Evolutionary conservation across 805 yeast species (phyloP).

Genomic region (Schwanniomyces pseudopolymorphus): DNA sequence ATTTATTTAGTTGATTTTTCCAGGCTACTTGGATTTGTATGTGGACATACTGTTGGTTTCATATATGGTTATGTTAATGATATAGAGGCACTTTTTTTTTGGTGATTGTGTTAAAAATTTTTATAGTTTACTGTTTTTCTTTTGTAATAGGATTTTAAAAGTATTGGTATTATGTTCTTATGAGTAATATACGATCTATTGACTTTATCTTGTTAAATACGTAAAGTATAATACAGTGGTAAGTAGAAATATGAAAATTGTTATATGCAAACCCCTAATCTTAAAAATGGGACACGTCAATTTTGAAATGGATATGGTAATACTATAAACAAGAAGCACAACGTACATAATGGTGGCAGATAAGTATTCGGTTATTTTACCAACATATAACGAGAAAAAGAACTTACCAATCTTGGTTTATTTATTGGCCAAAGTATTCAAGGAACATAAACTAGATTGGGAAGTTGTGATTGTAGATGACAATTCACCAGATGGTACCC

Average conservation of each 20-base stretch:
- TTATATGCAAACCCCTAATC: background rate
- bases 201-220: background rate
- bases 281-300: slow-evolving; percentile 2
- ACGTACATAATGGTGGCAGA: slow-evolving; percentile 12
- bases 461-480: slow-evolving; percentile 78
- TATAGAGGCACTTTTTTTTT: slow-evolving; percentile 1
- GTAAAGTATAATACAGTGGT: too few species aligned
- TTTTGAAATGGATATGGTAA: background rate
- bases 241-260: background rate
- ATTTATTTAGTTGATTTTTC: slow-evolving; percentile 3
- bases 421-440: slow-evolving; percentile 67
- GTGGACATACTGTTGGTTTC: slow-evolving; percentile 3
- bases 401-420: slow-evolving; percentile 65
- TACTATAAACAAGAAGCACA: background rate
- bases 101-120: slow-evolving; percentile 1
- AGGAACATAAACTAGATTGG: slow-evolving; percentile 60
- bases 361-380: slow-evolving; percentile 73
- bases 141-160: background rate
- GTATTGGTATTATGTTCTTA: background rate
- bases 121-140: background rate
- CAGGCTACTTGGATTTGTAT: slow-evolving; percentile 4
- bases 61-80: slow-evolving; percentile 5
- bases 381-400: slow-evolving; percentile 74
- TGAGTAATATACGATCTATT: background rate
- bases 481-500: slow-evolving; percentile 81